Base-by-base conservation (phyloP, 306 rosid genomes). In the Ormosia emarginata region DNA sequence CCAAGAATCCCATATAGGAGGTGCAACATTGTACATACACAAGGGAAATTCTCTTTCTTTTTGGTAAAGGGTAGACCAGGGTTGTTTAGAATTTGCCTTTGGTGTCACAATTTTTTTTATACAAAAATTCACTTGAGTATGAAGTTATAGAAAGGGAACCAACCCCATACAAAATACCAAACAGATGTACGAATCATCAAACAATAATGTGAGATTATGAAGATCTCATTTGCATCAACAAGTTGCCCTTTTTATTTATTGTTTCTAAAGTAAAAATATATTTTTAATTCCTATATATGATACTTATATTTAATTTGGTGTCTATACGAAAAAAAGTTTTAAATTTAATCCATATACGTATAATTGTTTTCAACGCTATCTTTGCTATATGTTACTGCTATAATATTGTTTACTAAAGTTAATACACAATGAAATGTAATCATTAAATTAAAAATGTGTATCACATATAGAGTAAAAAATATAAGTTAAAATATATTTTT, bases 121-220 rank as follows among this genome's bases (percentile, higher is more conserved):
- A 34, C 1, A 49, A 50, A 50, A 17, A 47, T 30, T 62, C 12
- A 29, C 24, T 15, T 8, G 62, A 62, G 18, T 17, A n/a, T 63
- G 32, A 46, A 47, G 33, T 61, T 37, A 14, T 6, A 13, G 9
- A 8, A 49, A 43, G 72, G 80, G 86, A 61, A 83, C 44, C 83
- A 83, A 81, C 88, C 84, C 91, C 75, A 56, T 33, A 47, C 68
- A 50, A 49, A 71, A 33, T 2, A 61, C 36, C 39, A 36, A 34
- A 62, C 24, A 49, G 11, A 73, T 73, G 79, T 73, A 46, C 24
- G 4, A 29, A 57, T 57, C 56, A 67, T 67, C 44, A 39, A 11
- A 59, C 41, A 34, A 63, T 37, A 12, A 74, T 9, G 17, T 18
- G 13, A 63, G 11, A 71, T 47, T 34, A 61, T 34, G 1, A 55